These are phyloP conservation scores for Letharia lupina DNA, from an alignment of 495 filamentous ascomycete genomes.

Conservation along the genomic window DNA sequence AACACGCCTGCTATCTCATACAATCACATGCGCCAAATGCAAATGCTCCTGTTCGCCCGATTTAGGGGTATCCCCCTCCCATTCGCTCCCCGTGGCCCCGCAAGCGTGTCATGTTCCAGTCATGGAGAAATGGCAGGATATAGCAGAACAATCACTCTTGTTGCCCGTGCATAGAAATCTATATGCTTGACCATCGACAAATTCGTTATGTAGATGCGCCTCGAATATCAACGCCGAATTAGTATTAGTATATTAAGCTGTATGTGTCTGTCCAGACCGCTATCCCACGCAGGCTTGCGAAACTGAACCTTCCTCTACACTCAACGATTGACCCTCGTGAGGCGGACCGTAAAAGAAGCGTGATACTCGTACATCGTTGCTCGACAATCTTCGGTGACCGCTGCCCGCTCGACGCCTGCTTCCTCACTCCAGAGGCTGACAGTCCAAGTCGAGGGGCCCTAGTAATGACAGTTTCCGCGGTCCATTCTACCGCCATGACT, in stretches of 20 bases:
- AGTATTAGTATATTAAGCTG: slow-evolving; percentile 2
- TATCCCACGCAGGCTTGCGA: not conserved
- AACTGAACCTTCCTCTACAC: not conserved
- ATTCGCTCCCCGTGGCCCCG: not conserved
- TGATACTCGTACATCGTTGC: slow-evolving; percentile 7
- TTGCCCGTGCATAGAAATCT: not conserved
- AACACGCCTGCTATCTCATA: not conserved
- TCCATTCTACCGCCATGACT: not conserved
- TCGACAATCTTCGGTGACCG: not conserved
- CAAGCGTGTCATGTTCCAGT: not conserved
- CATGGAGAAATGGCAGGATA: not conserved
- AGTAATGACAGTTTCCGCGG: not conserved
- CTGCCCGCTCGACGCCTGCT: not conserved
- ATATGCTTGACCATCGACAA: not conserved
- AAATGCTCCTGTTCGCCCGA: not conserved
- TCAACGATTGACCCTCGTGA: not conserved
- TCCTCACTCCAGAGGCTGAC: not conserved
- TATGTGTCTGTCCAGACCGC: not conserved
- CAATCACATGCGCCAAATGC: not conserved
- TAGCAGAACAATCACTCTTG: not conserved
- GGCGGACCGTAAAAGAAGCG: not conserved
- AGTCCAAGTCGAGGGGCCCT: not conserved
- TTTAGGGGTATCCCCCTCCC: not conserved
- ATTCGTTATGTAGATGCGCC: not conserved
- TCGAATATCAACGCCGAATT: not conserved